A percentile compares a stretch with the other conserved stretches of the same genome.
Evolutionary conservation across 2,329 filamentous ascomycete genomes (phyloP).

Genomic region (Dendryphion nanum): DNA sequence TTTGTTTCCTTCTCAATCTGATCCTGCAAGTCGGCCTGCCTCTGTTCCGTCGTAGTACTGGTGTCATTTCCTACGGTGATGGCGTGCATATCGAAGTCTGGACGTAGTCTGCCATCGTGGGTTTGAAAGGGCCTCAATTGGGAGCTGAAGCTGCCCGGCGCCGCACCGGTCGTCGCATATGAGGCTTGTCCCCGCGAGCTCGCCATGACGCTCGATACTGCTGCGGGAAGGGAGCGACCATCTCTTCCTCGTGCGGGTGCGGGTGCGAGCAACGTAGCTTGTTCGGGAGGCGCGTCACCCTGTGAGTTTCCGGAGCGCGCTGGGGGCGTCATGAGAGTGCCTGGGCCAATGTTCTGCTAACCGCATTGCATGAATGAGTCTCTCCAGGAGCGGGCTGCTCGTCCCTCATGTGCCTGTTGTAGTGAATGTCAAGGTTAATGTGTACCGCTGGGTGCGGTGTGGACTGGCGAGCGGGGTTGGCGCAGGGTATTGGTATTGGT

Average conservation of each 20-base stretch:
- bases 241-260: slow-evolving; percentile 49
- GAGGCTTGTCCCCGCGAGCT: slow-evolving; percentile 64
- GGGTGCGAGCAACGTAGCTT: slow-evolving; percentile 45
- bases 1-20: slow-evolving; percentile 93
- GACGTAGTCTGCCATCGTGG: slow-evolving; percentile 59
- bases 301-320: slow-evolving; percentile 41
- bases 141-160: slow-evolving; percentile 81
- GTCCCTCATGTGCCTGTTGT: slow-evolving; percentile 34
- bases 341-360: slow-evolving; percentile 36
- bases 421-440: slow-evolving; percentile 14
- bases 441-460: no score
- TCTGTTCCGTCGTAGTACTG: slow-evolving; percentile 63
- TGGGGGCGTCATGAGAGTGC: slow-evolving; percentile 44
- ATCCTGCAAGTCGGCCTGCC: slow-evolving; percentile 73
- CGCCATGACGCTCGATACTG: slow-evolving; percentile 53
- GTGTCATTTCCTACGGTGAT: slow-evolving; percentile 61
- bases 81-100: slow-evolving; percentile 55
- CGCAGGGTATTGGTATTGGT: no score
- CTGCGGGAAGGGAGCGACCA: slow-evolving; percentile 56
- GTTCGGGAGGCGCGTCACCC: slow-evolving; percentile 32
- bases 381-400: slow-evolving; percentile 24
- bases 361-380: slow-evolving; percentile 37
- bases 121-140: slow-evolving; percentile 74
- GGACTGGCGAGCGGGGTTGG: no score
- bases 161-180: slow-evolving; percentile 65